Base-by-base conservation (phyloP, 108 stramenopile species). In the Mayamaea pseudoterrestris region DNA sequence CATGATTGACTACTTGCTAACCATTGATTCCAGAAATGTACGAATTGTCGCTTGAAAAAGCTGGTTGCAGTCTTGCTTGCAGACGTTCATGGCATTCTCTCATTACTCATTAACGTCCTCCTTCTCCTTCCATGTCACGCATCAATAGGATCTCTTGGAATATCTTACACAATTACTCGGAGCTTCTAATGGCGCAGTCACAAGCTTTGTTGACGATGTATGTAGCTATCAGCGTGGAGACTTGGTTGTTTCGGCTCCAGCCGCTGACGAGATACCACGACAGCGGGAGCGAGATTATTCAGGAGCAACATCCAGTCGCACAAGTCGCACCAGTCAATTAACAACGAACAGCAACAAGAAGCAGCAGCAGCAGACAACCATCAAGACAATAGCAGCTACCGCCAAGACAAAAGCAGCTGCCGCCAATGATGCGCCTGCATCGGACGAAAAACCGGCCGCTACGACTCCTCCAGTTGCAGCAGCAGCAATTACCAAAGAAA, bases 1-100 rank as follows among this genome's bases (percentile, higher is more conserved):
- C 51, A 53, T 78, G 5, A 45, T 78, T 44, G 72, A 74, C 5
- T 72, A 73, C 56, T 48, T 78, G 3, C 32, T 74, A 11, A 37
- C 65, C 26, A 73, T 78, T 44, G 69, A 70, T 23, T 67, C 66
- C 18, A 47, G 37, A 43, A 66, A 71, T 37, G 74, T 62, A 50
- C 1, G 66, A n/a, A n/a, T n/a, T n/a, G n/a, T n/a, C n/a, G n/a
- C n/a, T n/a, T n/a, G n/a, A n/a, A n/a, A n/a, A n/a, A n/a, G n/a
- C n/a, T n/a, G n/a, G n/a, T n/a, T n/a, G n/a, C n/a, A n/a, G n/a
- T n/a, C n/a, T n/a, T n/a, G n/a, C n/a, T n/a, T n/a, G n/a, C n/a
- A n/a, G n/a, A n/a, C n/a, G n/a, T n/a, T n/a, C n/a, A n/a, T n/a
- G n/a, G n/a, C n/a, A n/a, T n/a, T n/a, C n/a, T n/a, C n/a, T n/a